A percentile compares a stretch with the other conserved stretches of the same genome.
Conservation (phyloP, 2,329 filamentous ascomycete genomes). For the Xylariales sp. region DNA sequence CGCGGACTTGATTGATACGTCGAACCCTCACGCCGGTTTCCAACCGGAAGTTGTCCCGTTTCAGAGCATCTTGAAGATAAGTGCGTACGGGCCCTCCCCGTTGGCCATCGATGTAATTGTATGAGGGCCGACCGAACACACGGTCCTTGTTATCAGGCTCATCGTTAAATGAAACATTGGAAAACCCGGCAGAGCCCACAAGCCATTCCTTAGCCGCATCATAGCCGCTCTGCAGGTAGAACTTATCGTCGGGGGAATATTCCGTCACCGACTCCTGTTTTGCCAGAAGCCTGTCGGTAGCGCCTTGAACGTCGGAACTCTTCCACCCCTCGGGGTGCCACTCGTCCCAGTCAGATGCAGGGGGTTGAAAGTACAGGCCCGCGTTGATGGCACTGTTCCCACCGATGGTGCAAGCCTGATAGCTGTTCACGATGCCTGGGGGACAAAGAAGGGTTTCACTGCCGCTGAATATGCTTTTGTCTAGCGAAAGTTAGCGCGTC, state of each 20-base stretch:
- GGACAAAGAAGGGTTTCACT: slow-evolving; percentile 56
- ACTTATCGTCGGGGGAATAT: slow-evolving; percentile 58
- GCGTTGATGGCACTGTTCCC: slow-evolving; percentile 66
- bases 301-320: slow-evolving; percentile 59
- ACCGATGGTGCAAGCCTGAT: slow-evolving; percentile 63
- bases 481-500: slow-evolving; percentile 39
- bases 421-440: slow-evolving; percentile 55
- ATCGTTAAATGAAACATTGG: slow-evolving; percentile 60
- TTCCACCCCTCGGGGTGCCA: slow-evolving; percentile 64
- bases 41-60: slow-evolving; percentile 57
- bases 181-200: slow-evolving; percentile 60
- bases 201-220: slow-evolving; percentile 61
- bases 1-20: slow-evolving; percentile 56
- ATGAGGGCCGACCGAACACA: slow-evolving; percentile 62
- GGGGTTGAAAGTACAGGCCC: slow-evolving; percentile 64
- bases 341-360: slow-evolving; percentile 63
- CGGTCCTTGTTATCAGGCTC: slow-evolving; percentile 58
- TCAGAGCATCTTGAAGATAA: slow-evolving; percentile 61
- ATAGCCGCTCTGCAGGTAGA: slow-evolving; percentile 61
- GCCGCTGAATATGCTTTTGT: slow-evolving; percentile 62
- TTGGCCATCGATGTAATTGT: slow-evolving; percentile 61
- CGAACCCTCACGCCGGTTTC: slow-evolving; percentile 57
- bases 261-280: slow-evolving; percentile 58
- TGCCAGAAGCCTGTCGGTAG: slow-evolving; percentile 57
- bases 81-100: slow-evolving; percentile 61